phyloP scores from a whole-genome alignment of 306 rosid species.

The Glycine soja region DNA sequence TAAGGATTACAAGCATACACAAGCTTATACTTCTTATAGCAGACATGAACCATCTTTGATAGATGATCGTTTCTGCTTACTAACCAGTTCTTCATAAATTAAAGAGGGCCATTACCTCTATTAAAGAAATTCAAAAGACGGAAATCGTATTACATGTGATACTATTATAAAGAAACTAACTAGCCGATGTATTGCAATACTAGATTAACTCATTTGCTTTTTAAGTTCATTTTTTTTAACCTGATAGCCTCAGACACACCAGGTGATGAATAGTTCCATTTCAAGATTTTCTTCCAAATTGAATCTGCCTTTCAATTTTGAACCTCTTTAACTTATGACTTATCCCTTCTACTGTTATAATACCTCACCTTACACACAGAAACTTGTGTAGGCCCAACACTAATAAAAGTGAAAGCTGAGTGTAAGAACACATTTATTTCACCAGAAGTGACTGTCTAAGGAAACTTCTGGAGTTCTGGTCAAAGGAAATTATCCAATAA shows the following conservation, averaged over 20 bases:
- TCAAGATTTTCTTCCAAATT: slow-evolving; percentile 7
- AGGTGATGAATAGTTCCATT: neutral
- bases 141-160: neutral
- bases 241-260: slow-evolving; percentile 2
- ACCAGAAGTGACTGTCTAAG: neutral
- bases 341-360: neutral
- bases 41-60: neutral
- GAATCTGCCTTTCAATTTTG: slow-evolving; percentile 1
- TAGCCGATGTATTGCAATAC: neutral
- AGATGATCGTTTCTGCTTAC: neutral
- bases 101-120: neutral
- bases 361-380: neutral
- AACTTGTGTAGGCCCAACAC: neutral
- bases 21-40: neutral
- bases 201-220: neutral
- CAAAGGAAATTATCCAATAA: neutral
- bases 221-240: neutral
- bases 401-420: neutral
- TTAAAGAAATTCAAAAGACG: neutral
- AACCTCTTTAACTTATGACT: neutral
- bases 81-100: neutral
- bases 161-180: neutral
- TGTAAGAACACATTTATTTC: neutral
- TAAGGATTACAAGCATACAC: slow-evolving; percentile 18
- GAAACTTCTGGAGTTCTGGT: neutral